Percentiles rank a stretch among this genome's conserved stretches.
These are phyloP conservation scores for Setomelanomma holmii DNA, from an alignment of 2,329 filamentous ascomycete genomes.

Conservation along the genomic window DNA sequence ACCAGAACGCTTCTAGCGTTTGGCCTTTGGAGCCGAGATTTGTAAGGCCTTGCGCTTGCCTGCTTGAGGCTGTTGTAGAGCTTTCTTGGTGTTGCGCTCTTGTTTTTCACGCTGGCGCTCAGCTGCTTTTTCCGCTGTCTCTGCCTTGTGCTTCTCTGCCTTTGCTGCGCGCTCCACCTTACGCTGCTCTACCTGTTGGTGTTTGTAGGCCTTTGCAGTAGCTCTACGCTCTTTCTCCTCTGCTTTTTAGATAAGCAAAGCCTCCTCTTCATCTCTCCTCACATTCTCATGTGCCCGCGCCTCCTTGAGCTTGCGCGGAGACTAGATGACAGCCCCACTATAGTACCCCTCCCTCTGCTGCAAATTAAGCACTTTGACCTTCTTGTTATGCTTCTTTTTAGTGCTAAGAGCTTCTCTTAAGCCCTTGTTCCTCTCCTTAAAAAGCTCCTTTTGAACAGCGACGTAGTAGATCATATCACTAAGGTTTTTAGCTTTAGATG, in stretches of 20 bases:
- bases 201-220: no score
- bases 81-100: neutral
- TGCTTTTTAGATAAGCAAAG: no score
- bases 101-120: no score
- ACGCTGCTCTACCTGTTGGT: no score
- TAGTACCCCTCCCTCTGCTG: conserved; percentile 7
- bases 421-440: conserved; percentile 2
- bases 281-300: neutral
- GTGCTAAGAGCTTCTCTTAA: conserved; percentile 11
- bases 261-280: neutral
- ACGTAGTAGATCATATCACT: conserved; percentile 3
- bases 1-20: no score
- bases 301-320: conserved; percentile 1
- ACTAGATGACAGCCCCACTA: conserved; percentile 12
- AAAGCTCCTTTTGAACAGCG: neutral
- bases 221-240: neutral
- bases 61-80: neutral
- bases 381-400: conserved; percentile 12
- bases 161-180: no score
- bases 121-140: no score
- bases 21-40: no score
- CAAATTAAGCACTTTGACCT: conserved; percentile 10
- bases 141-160: no score
- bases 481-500: no score
- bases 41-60: neutral